Percentiles rank a stretch among this genome's conserved stretches.
Evolutionary conservation across 148 eudicot species (phyloP).

Genomic region (Dianthus caryophyllus): DNA sequence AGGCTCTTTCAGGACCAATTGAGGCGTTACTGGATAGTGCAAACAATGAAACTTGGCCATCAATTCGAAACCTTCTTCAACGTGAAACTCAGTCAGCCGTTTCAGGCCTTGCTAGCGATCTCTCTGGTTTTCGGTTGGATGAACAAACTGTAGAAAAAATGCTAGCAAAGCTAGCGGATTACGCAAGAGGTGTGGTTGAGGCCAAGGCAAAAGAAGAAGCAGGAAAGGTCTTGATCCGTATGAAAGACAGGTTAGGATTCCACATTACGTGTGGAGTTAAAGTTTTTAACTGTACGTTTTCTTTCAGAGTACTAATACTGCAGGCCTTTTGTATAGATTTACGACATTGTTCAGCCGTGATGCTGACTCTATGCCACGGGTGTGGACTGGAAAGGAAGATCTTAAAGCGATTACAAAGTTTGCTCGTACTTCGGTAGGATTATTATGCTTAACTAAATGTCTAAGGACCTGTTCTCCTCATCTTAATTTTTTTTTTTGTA

Average conservation of each 20-base stretch:
- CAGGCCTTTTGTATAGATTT: constrained; percentile 49
- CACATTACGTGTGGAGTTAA: background rate
- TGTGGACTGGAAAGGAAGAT: constrained; percentile 98
- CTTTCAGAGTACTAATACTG: constrained; percentile 18
- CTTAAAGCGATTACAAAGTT: constrained; percentile 78
- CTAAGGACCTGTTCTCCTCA: too few species aligned
- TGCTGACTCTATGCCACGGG: constrained; percentile 95
- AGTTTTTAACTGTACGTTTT: background rate
- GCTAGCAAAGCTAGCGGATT: constrained; percentile 53
- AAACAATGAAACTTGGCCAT: constrained; percentile 87
- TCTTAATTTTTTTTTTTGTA: too few species aligned
- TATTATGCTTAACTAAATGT: constrained; percentile 2
- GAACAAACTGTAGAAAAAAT: constrained; percentile 55
- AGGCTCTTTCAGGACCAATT: constrained; percentile 78
- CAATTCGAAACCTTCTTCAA: constrained; percentile 72
- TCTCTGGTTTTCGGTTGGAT: constrained; percentile 82
- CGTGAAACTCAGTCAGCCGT: constrained; percentile 79
- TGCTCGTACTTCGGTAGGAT: constrained; percentile 84
- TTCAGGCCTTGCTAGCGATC: constrained; percentile 61
- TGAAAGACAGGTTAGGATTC: constrained; percentile 77
- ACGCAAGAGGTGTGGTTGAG: constrained; percentile 82
- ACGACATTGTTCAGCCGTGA: constrained; percentile 83
- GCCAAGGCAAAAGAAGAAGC: constrained; percentile 90
- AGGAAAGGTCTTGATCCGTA: constrained; percentile 73
- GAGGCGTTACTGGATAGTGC: constrained; percentile 96